Evolutionary conservation across 2,329 filamentous ascomycete genomes (phyloP), one percentile per base, ranked within the genome.

Genomic region (Hymenoscyphus linearis): DNA sequence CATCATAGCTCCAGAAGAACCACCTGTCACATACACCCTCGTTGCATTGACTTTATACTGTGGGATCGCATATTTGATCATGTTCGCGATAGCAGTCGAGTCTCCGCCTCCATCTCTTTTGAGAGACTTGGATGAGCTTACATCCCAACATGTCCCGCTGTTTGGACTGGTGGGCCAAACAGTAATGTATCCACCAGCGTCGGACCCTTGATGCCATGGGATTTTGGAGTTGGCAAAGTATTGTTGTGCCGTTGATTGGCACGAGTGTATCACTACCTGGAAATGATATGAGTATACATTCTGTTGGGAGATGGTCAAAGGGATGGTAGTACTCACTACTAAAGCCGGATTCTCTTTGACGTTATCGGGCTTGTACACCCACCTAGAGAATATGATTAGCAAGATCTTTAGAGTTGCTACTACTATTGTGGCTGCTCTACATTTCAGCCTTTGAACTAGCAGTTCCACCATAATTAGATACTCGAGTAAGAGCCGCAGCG

Each of bases 101-200:
- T 85, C 80, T 2, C 81, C 81, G 22, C 83, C 82, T 13, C 82
- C 84, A 60, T 81, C 76, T 66, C 83, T 82, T 5, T 76, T 79
- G 1, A 86, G 76, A 0, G 63, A 57, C 12, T 61, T 73, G 44
- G 74, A 74, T 50, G 78, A 80, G 12, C 79, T 79, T 1, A 85
- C 83, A 64, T 86, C 83, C 82, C 82, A 86, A 74, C 83, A 86
- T 65, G 71, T 74, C 4, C 75, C 82, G n/a, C 72, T 72, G 68
- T 83, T 80, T 0, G 80, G 80, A 3, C 77, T 79, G 64, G 79
- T 76, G 1, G 82, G 82, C 72, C 83, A 86, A 68, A 86, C 80
- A 60, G 81, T 78, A 59, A 87, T 84, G 72, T 82, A 85, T 34
- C 82, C 83, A 59, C 83, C 76, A 58, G 74, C 66, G 64, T 80